phyloP scores from a whole-genome alignment of 208 protist genomes.

The Trichomonas gallinae region DNA sequence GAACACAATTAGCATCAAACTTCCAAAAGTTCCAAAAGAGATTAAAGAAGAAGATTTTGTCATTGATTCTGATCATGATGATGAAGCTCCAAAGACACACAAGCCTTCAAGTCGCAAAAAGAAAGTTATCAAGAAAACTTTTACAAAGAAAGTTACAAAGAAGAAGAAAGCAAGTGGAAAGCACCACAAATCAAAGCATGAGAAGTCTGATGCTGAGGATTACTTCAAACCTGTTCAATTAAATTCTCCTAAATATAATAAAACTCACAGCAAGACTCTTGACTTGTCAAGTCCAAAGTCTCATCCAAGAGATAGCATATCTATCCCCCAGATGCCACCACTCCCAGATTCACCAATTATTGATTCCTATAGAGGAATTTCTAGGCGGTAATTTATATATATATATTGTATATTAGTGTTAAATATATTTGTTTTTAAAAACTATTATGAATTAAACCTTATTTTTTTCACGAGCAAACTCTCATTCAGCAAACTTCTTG shows the following conservation, averaged over 20 bases:
- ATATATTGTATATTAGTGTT: too few species aligned
- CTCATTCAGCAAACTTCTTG: too few species aligned
- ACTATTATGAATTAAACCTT: too few species aligned
- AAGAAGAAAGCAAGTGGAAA: background rate
- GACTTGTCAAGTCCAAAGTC: background rate
- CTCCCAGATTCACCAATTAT: background rate
- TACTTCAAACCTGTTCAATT: too few species aligned
- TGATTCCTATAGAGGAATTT: too few species aligned
- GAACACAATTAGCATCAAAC: background rate
- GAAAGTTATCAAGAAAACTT: background rate
- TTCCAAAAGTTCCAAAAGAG: background rate
- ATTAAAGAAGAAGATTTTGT: background rate
- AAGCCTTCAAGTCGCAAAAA: background rate
- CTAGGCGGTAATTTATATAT: too few species aligned
- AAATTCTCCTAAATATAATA: background rate
- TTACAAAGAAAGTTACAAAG: background rate
- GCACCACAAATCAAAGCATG: background rate
- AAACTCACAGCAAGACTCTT: background rate
- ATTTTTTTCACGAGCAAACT: too few species aligned
- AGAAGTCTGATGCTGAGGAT: too few species aligned
- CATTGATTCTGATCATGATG: background rate
- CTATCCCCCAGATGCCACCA: background rate
- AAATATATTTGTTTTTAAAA: too few species aligned
- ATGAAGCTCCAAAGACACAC: background rate
- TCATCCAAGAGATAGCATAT: background rate